phyloP scores from a whole-genome alignment of 768 basidiomycete genomes.

The Russula ochroleuca region DNA sequence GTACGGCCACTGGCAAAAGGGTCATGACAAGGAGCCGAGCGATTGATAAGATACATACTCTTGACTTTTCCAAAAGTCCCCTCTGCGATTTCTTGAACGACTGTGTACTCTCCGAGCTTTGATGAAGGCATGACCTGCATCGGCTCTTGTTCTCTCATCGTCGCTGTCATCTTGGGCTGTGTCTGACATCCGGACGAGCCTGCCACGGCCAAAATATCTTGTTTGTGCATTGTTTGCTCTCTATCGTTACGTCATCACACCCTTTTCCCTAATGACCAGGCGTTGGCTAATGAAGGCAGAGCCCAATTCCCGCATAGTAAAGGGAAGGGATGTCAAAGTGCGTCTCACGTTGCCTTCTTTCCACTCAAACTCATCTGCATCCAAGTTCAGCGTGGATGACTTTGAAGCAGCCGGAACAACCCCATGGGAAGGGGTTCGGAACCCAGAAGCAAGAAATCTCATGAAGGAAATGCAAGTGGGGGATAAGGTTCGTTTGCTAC shows the following conservation, averaged over 20 bases:
- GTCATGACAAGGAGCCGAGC: slow-evolving; percentile 1
- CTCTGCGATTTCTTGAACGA: slow-evolving; percentile 85
- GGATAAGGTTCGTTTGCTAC: slow-evolving; percentile 52
- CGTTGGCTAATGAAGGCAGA: slow-evolving; percentile 84
- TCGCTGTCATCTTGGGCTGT: background rate
- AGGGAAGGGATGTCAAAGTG: slow-evolving; percentile 84
- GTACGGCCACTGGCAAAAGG: slow-evolving; percentile 70
- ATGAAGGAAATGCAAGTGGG: slow-evolving; percentile 78
- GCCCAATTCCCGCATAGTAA: slow-evolving; percentile 77
- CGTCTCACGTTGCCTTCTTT: slow-evolving; percentile 12
- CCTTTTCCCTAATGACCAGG: slow-evolving; percentile 19
- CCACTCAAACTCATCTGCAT: background rate
- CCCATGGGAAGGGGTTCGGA: slow-evolving; percentile 85
- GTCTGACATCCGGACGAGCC: background rate
- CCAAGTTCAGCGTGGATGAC: slow-evolving; percentile 79
- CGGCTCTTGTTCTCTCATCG: slow-evolving; percentile 32
- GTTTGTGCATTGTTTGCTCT: slow-evolving; percentile 19
- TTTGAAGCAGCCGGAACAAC: slow-evolving; percentile 68
- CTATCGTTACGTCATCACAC: slow-evolving; percentile 17
- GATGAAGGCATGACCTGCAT: slow-evolving; percentile 48
- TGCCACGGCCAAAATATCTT: slow-evolving; percentile 1
- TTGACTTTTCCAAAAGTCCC: slow-evolving; percentile 99
- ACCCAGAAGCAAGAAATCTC: slow-evolving; percentile 75
- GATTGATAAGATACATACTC: slow-evolving; percentile 53
- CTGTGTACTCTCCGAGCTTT: slow-evolving; percentile 87